These are phyloP conservation scores for Scytalidium sp. DNA, from an alignment of 2,329 filamentous ascomycete genomes.

Conservation along the genomic window DNA sequence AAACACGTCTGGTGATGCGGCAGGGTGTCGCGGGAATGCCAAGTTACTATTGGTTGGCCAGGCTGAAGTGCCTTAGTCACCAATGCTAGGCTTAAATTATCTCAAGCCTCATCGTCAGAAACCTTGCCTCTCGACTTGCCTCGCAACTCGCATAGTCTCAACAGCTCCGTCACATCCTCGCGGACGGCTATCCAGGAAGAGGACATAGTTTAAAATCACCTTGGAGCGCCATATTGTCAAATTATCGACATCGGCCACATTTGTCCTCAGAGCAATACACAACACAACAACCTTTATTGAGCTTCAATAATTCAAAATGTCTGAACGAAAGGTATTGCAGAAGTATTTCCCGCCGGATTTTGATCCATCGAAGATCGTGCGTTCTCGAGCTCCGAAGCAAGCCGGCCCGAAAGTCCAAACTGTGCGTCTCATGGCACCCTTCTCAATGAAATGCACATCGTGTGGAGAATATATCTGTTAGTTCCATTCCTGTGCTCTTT, in stretches of 20 bases:
- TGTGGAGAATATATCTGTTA: slow-evolving; percentile 74
- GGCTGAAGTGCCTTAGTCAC: neutral
- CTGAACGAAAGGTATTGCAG: slow-evolving; percentile 77
- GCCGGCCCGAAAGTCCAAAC: slow-evolving; percentile 78
- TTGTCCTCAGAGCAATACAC: neutral
- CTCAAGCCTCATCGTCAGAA: neutral
- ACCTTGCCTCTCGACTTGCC: neutral
- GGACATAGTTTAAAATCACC: too few species aligned
- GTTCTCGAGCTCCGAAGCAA: slow-evolving; percentile 66
- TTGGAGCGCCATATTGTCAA: too few species aligned
- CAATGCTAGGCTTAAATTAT: neutral
- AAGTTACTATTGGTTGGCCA: neutral
- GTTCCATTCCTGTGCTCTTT: slow-evolving; percentile 17
- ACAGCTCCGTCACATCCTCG: neutral
- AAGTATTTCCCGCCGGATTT: slow-evolving; percentile 75
- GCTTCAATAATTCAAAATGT: slow-evolving; percentile 51
- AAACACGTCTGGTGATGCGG: too few species aligned
- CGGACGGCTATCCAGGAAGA: too few species aligned
- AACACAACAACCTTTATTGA: neutral
- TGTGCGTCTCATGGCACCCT: slow-evolving; percentile 87
- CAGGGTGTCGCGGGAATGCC: too few species aligned
- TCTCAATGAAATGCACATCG: slow-evolving; percentile 69
- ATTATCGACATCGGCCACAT: too few species aligned
- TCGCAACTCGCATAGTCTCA: too few species aligned
- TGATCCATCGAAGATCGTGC: slow-evolving; percentile 77